A percentile compares a stretch with the other conserved stretches of the same genome.
Evolutionary conservation across 2,329 filamentous ascomycete genomes (phyloP).

Genomic region (Dactylellina leptospora): DNA sequence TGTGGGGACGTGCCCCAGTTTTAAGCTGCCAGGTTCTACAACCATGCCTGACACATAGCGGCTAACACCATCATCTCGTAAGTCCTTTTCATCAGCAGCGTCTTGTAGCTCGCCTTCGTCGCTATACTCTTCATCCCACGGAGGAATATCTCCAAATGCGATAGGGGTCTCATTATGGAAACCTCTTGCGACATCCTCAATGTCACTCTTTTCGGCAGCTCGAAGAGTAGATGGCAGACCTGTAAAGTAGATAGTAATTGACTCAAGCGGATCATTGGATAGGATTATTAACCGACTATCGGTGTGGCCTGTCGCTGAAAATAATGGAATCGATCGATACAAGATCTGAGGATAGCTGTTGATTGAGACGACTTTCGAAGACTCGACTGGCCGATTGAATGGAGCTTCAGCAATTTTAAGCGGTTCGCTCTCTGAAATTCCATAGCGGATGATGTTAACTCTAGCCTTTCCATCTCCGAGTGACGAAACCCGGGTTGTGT

Average conservation of each 20-base stretch:
- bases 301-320: background rate
- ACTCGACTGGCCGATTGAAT: background rate
- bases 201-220: background rate
- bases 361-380: background rate
- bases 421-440: background rate
- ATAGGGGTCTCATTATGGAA: background rate
- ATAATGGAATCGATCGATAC: background rate
- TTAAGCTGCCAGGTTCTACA: background rate
- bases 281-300: background rate
- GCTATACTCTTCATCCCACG: background rate
- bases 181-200: background rate
- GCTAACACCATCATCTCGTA: background rate
- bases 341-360: background rate
- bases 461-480: background rate
- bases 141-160: background rate
- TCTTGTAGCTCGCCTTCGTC: background rate
- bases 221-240: background rate
- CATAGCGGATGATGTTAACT: background rate
- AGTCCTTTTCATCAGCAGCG: background rate
- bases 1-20: background rate
- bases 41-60: background rate
- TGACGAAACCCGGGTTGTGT: background rate
- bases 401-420: background rate
- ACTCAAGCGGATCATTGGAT: background rate
- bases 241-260: background rate